Evolutionary conservation across 768 basidiomycete species (phyloP), one percentile per base, ranked within the genome.

Genomic region (Xanthoconium purpureum): DNA sequence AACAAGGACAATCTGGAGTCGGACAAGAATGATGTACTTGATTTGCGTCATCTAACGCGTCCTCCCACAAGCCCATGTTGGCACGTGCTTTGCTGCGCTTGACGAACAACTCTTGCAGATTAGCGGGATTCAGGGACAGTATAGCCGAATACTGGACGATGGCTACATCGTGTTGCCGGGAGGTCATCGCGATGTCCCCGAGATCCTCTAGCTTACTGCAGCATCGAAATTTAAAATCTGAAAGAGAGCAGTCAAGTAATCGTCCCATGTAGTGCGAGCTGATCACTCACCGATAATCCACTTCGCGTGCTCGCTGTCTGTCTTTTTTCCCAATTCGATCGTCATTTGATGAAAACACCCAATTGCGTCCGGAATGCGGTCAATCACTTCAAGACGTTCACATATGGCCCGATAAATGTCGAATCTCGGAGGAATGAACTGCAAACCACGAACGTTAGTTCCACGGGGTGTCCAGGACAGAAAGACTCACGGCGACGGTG

Each of bases 61-160:
- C 44, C 18, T 49, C 32, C 50, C 37, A 50, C 13, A 2, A 30
- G 12, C 45, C 47, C 6, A 2, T 2, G 0, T 10, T 13, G 1
- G 28, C 7, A 13, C 52, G 9, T 6, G 60, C 61, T 20, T 52
- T 50, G 44, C 61, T 61, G 35, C 61, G 61, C 39, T 50, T 50
- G 12, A 36, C 12, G 3, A 60, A 20, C 3, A 62, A 24, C 5
- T 6, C 3, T 13, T 40, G 42, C 3, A 55, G 17, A 2, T 13
- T 3, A 2, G 20, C 1, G 0, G 40, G 47, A 36, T 30, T 3
- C 2, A 62, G 45, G 1, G 52, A 47, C 13, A 62, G 45, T n/a
- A 39, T 39, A 18, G 28, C 11, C 0, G 59, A 51, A 30, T 61
- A 57, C 1, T 44, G 45, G 5, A 17, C 40, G 20, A 62, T 50